A percentile compares a stretch with the other conserved stretches of the same genome.
Conservation (phyloP, 129 eudicot genomes). For the Flaveria ramosissima region DNA sequence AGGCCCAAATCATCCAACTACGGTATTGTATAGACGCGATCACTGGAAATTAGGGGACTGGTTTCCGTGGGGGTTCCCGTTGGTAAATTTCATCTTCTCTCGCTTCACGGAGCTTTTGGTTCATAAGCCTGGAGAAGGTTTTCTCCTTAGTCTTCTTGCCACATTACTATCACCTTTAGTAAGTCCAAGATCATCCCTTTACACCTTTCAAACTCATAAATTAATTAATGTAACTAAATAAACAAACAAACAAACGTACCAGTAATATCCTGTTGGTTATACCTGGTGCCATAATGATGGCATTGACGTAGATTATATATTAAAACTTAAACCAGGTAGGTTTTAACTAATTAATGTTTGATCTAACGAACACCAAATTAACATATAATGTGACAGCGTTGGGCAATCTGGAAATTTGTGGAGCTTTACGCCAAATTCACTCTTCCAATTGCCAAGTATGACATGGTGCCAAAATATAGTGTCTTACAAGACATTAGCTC, state of each 20-base stretch:
- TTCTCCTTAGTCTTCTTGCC: conserved; percentile 45
- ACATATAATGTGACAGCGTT: conserved; percentile 44
- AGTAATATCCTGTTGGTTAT: too few species aligned
- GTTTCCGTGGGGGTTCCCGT: conserved; percentile 54
- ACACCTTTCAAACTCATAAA: too few species aligned
- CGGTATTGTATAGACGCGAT: conserved; percentile 43
- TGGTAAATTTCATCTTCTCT: conserved; percentile 32
- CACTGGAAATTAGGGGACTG: conserved; percentile 56
- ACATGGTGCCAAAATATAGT: conserved; percentile 54
- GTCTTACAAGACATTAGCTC: conserved; percentile 38
- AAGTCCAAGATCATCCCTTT: conserved; percentile 6
- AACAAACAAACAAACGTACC: too few species aligned
- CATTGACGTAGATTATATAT: too few species aligned
- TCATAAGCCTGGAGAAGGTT: conserved; percentile 68
- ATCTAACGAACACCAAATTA: neutral
- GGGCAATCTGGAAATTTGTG: conserved; percentile 53
- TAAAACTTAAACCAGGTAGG: too few species aligned
- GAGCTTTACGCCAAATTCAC: conserved; percentile 43
- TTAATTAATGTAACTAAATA: too few species aligned
- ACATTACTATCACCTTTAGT: conserved; percentile 60
- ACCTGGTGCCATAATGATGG: too few species aligned
- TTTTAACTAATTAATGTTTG: neutral
- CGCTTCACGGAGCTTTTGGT: conserved; percentile 58
- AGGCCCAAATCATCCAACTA: conserved; percentile 53
- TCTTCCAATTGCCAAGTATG: conserved; percentile 43